phyloP scores from a whole-genome alignment of 2,329 filamentous ascomycete species.

The Ascochyta rabiei region DNA sequence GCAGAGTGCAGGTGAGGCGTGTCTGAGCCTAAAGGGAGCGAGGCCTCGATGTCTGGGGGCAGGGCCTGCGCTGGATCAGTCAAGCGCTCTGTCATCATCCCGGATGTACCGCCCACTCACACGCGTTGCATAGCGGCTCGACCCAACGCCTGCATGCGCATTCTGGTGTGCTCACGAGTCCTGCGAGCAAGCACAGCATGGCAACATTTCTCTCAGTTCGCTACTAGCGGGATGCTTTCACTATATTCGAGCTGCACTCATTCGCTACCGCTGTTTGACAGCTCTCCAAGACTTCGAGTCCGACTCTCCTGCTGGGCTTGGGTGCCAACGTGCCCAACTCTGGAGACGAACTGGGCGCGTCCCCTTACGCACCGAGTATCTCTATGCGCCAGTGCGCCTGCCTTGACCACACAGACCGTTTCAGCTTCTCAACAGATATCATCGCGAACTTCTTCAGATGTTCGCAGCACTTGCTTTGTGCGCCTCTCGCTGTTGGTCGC shows the following conservation, averaged over 20 bases:
- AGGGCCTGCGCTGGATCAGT: constrained; percentile 7
- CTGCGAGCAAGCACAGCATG: neutral
- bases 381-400: constrained; percentile 16
- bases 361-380: constrained; percentile 15
- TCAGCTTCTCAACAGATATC: constrained; percentile 1
- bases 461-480: neutral
- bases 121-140: constrained; percentile 3
- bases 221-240: neutral
- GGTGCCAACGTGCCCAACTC: constrained; percentile 13
- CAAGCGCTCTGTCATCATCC: constrained; percentile 22
- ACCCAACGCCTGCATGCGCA: constrained; percentile 11
- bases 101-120: constrained; percentile 16
- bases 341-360: constrained; percentile 19
- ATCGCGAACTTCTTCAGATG: neutral
- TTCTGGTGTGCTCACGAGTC: constrained; percentile 10
- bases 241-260: neutral
- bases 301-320: constrained; percentile 17
- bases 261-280: neutral
- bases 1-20: constrained; percentile 1
- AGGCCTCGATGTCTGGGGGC: constrained; percentile 3
- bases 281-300: constrained; percentile 1
- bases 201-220: neutral
- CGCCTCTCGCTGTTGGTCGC: neutral
- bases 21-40: constrained; percentile 4
- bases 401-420: constrained; percentile 4